phyloP scores from a whole-genome alignment of 805 yeast species.

The Saccharomyces kudriavzevii region DNA sequence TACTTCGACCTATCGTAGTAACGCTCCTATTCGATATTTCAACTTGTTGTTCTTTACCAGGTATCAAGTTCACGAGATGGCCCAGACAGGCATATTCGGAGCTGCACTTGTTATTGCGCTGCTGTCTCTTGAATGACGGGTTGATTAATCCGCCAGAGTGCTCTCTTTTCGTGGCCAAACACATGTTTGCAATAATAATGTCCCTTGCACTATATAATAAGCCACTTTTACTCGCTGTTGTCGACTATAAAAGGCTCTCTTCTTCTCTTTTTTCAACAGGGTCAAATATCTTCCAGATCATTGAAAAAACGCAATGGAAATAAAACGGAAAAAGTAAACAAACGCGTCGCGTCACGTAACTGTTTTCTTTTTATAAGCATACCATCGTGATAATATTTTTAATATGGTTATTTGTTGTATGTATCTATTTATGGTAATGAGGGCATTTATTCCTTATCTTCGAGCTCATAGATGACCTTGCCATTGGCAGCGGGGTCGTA shows the following conservation, averaged over 20 bases:
- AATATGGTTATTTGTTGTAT: background rate
- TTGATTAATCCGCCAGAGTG: slow-evolving; percentile 8
- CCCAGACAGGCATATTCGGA: slow-evolving; percentile 9
- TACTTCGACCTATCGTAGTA: slow-evolving; percentile 45
- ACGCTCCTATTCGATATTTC: slow-evolving; percentile 29
- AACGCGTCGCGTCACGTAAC: background rate
- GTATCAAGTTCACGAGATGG: slow-evolving; percentile 24
- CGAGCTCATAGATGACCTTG: slow-evolving; percentile 31
- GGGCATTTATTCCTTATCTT: slow-evolving; percentile 19
- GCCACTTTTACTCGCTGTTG: background rate
- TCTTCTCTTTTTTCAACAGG: background rate
- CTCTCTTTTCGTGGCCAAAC: slow-evolving; percentile 8
- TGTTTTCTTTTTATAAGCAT: background rate
- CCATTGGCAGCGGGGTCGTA: slow-evolving; percentile 59
- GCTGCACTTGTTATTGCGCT: slow-evolving; percentile 4
- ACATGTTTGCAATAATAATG: background rate
- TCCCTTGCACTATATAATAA: background rate
- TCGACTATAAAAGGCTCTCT: background rate
- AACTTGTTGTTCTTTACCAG: slow-evolving; percentile 28
- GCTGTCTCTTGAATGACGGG: slow-evolving; percentile 14
- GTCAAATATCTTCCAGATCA: background rate
- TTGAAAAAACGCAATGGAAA: background rate
- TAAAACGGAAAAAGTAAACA: background rate
- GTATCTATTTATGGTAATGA: background rate
- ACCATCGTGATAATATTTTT: background rate